A percentile compares a stretch with the other conserved stretches of the same genome.
Evolutionary conservation across 345 rosid genomes (phyloP).

Genomic region (Acer negundo): DNA sequence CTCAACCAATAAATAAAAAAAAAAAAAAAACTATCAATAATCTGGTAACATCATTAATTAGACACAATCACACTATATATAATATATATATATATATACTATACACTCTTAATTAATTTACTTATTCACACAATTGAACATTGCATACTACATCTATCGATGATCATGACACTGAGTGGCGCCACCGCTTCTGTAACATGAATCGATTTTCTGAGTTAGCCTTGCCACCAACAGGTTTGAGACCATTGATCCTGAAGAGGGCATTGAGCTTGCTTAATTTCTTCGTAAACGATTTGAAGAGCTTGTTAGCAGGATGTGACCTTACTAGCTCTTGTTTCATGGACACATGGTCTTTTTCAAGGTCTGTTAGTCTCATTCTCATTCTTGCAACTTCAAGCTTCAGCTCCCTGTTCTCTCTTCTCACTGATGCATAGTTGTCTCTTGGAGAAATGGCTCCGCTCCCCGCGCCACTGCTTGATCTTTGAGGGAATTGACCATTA

Average conservation of each 20-base stretch:
- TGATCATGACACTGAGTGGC: conserved; percentile 78
- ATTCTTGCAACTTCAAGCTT: conserved; percentile 98
- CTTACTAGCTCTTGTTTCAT: conserved; percentile 88
- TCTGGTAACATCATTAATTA: conserved; percentile 15
- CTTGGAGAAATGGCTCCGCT: conserved; percentile 98
- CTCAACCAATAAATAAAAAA: neutral
- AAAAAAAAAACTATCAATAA: conserved; percentile 3
- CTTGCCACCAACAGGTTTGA: conserved; percentile 59
- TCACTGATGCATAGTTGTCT: conserved; percentile 92
- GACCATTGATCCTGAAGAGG: conserved; percentile 59
- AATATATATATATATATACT: conserved; percentile 18
- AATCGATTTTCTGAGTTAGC: conserved; percentile 59
- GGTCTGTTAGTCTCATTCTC: conserved; percentile 97
- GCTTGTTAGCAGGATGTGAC: conserved; percentile 67
- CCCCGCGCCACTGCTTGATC: conserved; percentile 86
- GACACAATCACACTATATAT: conserved; percentile 28
- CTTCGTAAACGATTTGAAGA: conserved; percentile 77
- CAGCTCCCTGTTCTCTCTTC: conserved; percentile 94
- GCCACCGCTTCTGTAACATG: conserved; percentile 72
- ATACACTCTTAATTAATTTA: conserved; percentile 31
- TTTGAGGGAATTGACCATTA: conserved; percentile 76
- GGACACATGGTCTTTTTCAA: conserved; percentile 90
- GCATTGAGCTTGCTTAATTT: conserved; percentile 80
- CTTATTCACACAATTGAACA: conserved; percentile 19
- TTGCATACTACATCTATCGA: neutral